These are phyloP conservation scores for Zymoseptoria tritici DNA, from an alignment of 2,329 filamentous ascomycete species.

Conservation along the genomic window DNA sequence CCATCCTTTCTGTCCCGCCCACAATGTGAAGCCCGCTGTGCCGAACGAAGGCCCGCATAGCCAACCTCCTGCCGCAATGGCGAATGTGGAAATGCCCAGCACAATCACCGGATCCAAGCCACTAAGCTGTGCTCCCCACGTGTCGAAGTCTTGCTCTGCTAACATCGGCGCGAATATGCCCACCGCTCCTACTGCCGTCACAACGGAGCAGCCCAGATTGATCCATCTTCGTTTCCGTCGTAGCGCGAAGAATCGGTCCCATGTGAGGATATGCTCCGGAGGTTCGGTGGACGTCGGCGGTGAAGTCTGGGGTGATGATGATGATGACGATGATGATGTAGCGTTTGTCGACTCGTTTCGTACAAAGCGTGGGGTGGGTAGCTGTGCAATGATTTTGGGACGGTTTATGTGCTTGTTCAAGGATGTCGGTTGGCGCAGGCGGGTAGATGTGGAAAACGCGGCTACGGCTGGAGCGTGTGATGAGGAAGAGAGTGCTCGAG, in stretches of 20 bases:
- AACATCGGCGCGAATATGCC: constrained; percentile 58
- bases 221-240: constrained; percentile 78
- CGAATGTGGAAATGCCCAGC: constrained; percentile 70
- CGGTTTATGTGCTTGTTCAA: not conserved
- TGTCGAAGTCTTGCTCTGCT: constrained; percentile 64
- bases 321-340: not conserved
- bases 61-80: constrained; percentile 78
- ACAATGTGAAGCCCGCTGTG: constrained; percentile 67
- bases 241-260: constrained; percentile 89
- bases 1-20: constrained; percentile 54
- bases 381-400: constrained; percentile 2
- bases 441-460: constrained; percentile 4
- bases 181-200: constrained; percentile 56
- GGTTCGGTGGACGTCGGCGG: not conserved
- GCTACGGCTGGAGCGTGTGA: not conserved
- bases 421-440: constrained; percentile 2
- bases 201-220: constrained; percentile 69
- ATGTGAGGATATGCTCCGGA: constrained; percentile 42
- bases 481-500: constrained; percentile 2
- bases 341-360: constrained; percentile 3
- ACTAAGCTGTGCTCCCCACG: constrained; percentile 56
- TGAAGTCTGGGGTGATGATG: not conserved
- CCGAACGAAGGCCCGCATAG: constrained; percentile 77
- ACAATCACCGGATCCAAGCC: constrained; percentile 84
- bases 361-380: not conserved